Base-by-base conservation (phyloP, 495 filamentous ascomycete species). In the Trichocladium antarcticum region DNA sequence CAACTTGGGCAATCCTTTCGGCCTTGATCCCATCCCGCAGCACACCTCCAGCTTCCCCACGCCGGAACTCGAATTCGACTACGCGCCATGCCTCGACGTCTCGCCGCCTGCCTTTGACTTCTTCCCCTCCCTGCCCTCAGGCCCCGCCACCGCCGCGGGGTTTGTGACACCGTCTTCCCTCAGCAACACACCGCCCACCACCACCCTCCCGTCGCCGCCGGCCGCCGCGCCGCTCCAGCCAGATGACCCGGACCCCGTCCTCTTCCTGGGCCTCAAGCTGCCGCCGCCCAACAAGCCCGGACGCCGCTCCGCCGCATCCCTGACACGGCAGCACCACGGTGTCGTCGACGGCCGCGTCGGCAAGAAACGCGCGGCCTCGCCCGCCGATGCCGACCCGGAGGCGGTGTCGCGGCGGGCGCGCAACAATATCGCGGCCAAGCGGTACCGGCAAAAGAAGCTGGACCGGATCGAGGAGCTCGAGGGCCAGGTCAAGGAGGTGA, bases 391-490 rank as follows among this genome's bases (percentile, higher is more conserved):
- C 3, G 59, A 65, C 15, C 22, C 42, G 3, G 48, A 51, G n/a
- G 20, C 51, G 10, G 2, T 63, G 6, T 51, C 63, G 46, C 84
- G 82, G 59, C 80, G 82, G 16, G 72, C 74, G 41, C 74, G 79
- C 32, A 85, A 88, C 61, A 83, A 83, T 42, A 65, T 85, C 37
- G 79, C 81, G 5, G 80, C 83, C 45, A 77, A 82, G 46, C 76
- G 81, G 47, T 89, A 83, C 63, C 77, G 84, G 20, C 76, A 85
- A 66, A 80, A 77, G 50, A 77, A 82, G 37, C 73, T 85, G 22
- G 80, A 83, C 54, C 75, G 76, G 54, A 72, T 87, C 60, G 69
- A 74, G 51, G 73, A 74, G 50, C 68, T 89, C 17, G 79, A 85
- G 60, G 66, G 64, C 4, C 75, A 76, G 53, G 68, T 85, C 45